Evolutionary conservation across 495 filamentous ascomycete genomes (phyloP).

Genomic region (Hyaloscypha hepaticicola): DNA sequence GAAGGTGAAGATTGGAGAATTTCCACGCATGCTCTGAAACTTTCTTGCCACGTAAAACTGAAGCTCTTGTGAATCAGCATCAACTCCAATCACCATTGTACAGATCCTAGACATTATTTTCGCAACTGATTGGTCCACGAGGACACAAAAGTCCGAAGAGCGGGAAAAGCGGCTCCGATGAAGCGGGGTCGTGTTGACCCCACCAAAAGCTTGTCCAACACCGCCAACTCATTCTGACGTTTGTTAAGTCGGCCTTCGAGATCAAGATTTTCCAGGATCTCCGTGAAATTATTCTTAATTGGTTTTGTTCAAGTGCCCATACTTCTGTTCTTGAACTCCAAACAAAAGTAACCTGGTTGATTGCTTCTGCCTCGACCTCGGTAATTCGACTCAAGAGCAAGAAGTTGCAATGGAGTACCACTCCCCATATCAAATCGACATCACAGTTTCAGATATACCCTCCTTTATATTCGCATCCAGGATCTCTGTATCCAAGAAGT

Average conservation of each 20-base stretch:
- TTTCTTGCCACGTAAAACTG: slow-evolving; percentile 3
- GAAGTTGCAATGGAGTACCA: not conserved
- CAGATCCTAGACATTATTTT: not conserved
- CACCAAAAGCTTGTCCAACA: too few species aligned
- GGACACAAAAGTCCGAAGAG: too few species aligned
- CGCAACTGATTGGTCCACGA: not conserved
- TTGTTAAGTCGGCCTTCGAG: not conserved
- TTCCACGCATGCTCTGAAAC: not conserved
- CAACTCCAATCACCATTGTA: not conserved
- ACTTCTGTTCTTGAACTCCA: too few species aligned
- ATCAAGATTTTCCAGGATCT: too few species aligned
- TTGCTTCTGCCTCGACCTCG: not conserved
- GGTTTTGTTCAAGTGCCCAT: too few species aligned
- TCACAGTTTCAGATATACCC: not conserved
- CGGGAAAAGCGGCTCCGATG: not conserved
- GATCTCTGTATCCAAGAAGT: not conserved
- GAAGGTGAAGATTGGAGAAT: not conserved
- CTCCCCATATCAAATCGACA: not conserved
- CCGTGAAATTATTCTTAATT: too few species aligned
- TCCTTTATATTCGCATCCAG: not conserved
- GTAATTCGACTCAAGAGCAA: not conserved
- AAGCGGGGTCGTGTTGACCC: not conserved
- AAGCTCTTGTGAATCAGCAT: not conserved
- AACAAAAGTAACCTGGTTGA: too few species aligned
- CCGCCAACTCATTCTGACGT: too few species aligned